Evolutionary conservation across 495 filamentous ascomycete species (phyloP).

Genomic region (Cercophora newfieldiana): DNA sequence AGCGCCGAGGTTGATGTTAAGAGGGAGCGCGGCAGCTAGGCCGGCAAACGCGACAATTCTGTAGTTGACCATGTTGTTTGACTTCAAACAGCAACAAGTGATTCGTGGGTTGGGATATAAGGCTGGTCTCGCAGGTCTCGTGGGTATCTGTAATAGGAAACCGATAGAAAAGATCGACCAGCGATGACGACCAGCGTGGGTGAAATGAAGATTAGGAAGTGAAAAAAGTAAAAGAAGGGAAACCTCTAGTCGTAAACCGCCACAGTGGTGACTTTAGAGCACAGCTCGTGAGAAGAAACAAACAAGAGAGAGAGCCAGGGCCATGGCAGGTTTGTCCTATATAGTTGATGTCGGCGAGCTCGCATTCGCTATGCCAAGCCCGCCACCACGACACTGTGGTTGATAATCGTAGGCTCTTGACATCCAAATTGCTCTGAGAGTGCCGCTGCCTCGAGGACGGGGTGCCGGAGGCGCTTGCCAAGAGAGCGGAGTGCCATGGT

Average conservation of each 20-base stretch:
- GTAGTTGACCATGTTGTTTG: constrained; percentile 46
- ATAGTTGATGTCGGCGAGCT: constrained; percentile 19
- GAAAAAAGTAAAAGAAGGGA: constrained; percentile 17
- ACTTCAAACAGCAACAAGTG: neutral
- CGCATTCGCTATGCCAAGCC: constrained; percentile 25
- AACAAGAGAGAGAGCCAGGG: constrained; percentile 7
- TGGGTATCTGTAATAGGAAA: constrained; percentile 3
- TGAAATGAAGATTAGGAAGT: constrained; percentile 20
- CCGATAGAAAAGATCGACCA: constrained; percentile 27
- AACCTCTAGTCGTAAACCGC: constrained; percentile 24
- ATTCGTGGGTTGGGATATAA: neutral
- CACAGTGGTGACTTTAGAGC: constrained; percentile 31
- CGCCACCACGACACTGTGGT: constrained; percentile 4
- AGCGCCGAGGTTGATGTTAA: constrained; percentile 62
- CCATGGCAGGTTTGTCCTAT: constrained; percentile 33
- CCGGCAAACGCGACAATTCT: constrained; percentile 42
- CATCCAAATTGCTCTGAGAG: neutral
- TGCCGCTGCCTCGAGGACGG: neutral
- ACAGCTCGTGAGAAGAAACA: constrained; percentile 38
- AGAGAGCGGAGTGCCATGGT: constrained; percentile 26
- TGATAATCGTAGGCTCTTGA: neutral
- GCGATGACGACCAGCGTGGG: constrained; percentile 41
- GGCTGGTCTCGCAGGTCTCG: neutral
- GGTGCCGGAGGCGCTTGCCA: constrained; percentile 25
- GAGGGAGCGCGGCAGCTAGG: constrained; percentile 50